Evolutionary conservation across 2,329 filamentous ascomycete species (phyloP).

Genomic region (Leptographium procerum): DNA sequence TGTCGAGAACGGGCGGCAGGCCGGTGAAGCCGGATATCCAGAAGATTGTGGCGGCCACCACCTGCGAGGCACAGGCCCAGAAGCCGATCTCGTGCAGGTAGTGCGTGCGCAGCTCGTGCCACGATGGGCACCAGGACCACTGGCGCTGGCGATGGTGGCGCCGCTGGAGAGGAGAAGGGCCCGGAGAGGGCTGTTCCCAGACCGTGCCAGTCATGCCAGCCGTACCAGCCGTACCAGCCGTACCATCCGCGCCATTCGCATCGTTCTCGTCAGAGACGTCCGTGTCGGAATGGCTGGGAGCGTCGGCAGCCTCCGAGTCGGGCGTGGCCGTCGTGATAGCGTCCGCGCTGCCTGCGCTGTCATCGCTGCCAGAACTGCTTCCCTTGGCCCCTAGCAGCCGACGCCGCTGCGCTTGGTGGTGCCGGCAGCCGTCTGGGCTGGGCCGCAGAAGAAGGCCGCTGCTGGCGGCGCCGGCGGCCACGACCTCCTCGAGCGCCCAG

Average conservation of each 20-base stretch:
- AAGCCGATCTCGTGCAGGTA: constrained; percentile 54
- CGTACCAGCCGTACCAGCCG: too few relatives aligned
- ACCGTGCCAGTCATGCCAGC: too few relatives aligned
- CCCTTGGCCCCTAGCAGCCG: not conserved
- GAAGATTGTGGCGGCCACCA: constrained; percentile 50
- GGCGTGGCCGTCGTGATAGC: not conserved
- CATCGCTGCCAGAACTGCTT: not conserved
- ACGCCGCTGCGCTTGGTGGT: not conserved
- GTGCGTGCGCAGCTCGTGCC: constrained; percentile 43
- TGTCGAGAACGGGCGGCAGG: constrained; percentile 42
- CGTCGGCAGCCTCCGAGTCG: too few relatives aligned
- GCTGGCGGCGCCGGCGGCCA: constrained; percentile 20
- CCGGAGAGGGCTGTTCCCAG: constrained; percentile 1
- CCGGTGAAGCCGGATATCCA: constrained; percentile 52
- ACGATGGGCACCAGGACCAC: constrained; percentile 52
- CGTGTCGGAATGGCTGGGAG: not conserved
- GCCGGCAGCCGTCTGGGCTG: not conserved
- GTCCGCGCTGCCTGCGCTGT: not conserved
- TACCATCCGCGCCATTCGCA: too few relatives aligned
- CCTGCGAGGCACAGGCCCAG: constrained; percentile 44
- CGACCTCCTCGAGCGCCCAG: constrained; percentile 48
- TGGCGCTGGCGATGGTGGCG: constrained; percentile 6
- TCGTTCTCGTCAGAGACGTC: not conserved
- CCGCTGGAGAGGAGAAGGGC: not conserved
- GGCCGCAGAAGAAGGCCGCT: constrained; percentile 2